Base-by-base conservation (phyloP, 768 basidiomycete species). In the Boletus fagicola region DNA sequence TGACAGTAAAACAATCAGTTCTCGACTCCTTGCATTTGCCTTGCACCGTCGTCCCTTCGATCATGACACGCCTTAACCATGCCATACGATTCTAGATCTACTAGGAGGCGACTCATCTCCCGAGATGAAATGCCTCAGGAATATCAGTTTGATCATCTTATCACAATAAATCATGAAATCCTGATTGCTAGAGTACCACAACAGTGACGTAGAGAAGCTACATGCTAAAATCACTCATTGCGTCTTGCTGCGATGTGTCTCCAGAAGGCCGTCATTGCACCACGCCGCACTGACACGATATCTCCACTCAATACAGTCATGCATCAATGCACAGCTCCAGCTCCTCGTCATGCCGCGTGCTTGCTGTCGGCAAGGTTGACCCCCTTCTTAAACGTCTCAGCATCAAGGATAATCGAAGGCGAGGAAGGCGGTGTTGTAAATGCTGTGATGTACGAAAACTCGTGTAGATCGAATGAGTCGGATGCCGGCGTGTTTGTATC, bases 371-470 rank as follows among this genome's bases (percentile, higher is more conserved):
- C 42, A 42, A 52, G 39, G 16, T 33, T 22, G 20, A 39, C 56
- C 49, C 53, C 62, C 46, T 49, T 61, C 59, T 60, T 45, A 22
- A 55, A 40, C 11, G 48, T 47, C 57, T 59, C 57, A 24, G 26
- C 55, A 48, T 47, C 53, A 50, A 56, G 39, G 38, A 40, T 53
- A 6, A 49, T 54, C 7, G 66, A 68, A 59, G 67, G 68, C 16
- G 67, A 67, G 26, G 68, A 66, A 51, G 69, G 62, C 53, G 63
- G 69, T 54, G 71, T 73, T 26, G 70, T 69, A 38, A 68, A 67
- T 13, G 67, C 70, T 12, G 69, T 71, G 35, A 69, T 31, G 47
- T 71, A 67, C 30, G 72, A 73, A 65, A 67, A 65, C 61, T 69
- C 69, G 58, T 67, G 59, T 57, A 71, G 42, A 48, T 73, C 69